These are phyloP conservation scores for Mucor sp. DNA, from an alignment of 371 early-diverging fungal genomes.

Conservation along the genomic window DNA sequence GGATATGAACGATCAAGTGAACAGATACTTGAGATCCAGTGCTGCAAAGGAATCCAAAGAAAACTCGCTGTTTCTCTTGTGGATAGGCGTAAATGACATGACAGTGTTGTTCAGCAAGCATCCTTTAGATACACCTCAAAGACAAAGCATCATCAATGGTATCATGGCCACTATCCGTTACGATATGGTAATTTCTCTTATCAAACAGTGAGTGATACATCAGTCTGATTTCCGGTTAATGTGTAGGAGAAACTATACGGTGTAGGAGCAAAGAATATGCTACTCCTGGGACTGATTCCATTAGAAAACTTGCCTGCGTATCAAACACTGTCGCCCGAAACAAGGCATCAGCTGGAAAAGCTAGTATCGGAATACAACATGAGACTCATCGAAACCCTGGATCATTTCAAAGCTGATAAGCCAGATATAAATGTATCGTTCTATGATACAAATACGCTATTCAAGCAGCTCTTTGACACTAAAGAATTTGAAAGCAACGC, in stretches of 20 bases:
- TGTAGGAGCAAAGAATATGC: conserved; percentile 3
- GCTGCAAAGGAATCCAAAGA: neutral
- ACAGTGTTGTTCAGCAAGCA: conserved; percentile 4
- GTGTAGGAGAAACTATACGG: neutral
- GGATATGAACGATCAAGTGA: neutral
- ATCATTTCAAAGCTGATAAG: neutral
- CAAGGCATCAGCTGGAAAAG: neutral
- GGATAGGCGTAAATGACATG: conserved; percentile 25
- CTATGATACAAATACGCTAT: conserved; percentile 6
- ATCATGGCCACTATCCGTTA: neutral
- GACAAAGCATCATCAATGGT: neutral
- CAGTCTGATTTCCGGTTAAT: neutral
- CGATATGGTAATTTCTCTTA: neutral
- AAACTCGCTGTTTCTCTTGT: conserved; percentile 1
- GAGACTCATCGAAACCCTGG: neutral
- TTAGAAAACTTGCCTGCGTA: conserved; percentile 10
- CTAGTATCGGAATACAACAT: conserved; percentile 10
- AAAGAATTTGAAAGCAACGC: neutral
- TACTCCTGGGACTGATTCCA: conserved; percentile 18
- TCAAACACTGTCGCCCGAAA: neutral
- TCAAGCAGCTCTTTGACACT: neutral
- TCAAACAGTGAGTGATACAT: neutral
- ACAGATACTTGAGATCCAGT: neutral
- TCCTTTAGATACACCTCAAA: neutral
- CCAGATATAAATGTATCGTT: neutral